phyloP scores from a whole-genome alignment of 1,139 yeast genomes.

The Yamadazyma siamensis region DNA sequence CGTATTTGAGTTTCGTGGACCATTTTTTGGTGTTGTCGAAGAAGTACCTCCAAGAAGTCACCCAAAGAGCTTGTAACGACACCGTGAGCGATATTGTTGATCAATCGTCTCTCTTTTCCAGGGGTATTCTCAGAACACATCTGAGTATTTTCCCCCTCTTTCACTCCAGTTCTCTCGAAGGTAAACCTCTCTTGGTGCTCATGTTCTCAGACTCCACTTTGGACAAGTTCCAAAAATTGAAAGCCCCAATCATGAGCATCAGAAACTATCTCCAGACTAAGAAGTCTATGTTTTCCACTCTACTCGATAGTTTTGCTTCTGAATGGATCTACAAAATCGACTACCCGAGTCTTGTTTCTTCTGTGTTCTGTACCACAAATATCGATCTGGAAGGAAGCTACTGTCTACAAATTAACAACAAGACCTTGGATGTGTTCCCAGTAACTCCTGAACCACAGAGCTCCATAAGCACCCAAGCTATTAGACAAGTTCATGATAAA shows the following conservation, averaged over 20 bases:
- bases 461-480: slow-evolving; percentile 16
- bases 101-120: slow-evolving; percentile 14
- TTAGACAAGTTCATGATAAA: slow-evolving; percentile 22
- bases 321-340: slow-evolving; percentile 34
- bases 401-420: slow-evolving; percentile 33
- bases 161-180: slow-evolving; percentile 17
- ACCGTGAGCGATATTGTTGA: slow-evolving; percentile 4
- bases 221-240: slow-evolving; percentile 4
- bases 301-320: slow-evolving; percentile 41
- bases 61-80: slow-evolving; percentile 3
- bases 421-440: slow-evolving; percentile 28
- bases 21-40: slow-evolving; percentile 33
- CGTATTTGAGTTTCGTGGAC: slow-evolving; percentile 25
- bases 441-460: slow-evolving; percentile 8
- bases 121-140: slow-evolving; percentile 17
- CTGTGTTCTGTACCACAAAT: slow-evolving; percentile 39
- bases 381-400: slow-evolving; percentile 22
- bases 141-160: slow-evolving; percentile 20
- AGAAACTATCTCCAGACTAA: slow-evolving; percentile 18
- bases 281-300: slow-evolving; percentile 20
- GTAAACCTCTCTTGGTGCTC: slow-evolving; percentile 32
- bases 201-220: slow-evolving; percentile 18
- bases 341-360: slow-evolving; percentile 32
- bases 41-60: slow-evolving; percentile 9
- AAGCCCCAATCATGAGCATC: slow-evolving; percentile 20